phyloP scores from a whole-genome alignment of 306 rosid species.

The Cicer cuneatum region DNA sequence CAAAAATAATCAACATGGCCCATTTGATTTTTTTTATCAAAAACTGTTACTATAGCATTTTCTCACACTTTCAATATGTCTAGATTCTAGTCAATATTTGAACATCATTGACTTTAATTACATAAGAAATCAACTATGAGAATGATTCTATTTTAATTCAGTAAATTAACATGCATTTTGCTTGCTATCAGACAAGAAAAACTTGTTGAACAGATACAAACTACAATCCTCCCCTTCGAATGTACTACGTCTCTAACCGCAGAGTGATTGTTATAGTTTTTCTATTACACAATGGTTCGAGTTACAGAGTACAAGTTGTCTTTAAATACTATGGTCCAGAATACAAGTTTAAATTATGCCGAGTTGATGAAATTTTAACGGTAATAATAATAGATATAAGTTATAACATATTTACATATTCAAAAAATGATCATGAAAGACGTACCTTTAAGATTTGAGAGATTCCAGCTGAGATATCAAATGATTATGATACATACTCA shows the following conservation, averaged over 20 bases:
- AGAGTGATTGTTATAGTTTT: too few species aligned
- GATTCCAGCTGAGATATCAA: too few species aligned
- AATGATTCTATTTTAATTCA: conserved; percentile 24
- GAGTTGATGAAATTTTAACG: too few species aligned
- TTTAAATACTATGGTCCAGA: too few species aligned
- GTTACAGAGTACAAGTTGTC: too few species aligned
- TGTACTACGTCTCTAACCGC: background rate
- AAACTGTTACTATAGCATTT: conserved; percentile 8
- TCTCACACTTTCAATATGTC: conserved; percentile 9
- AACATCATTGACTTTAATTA: conserved; percentile 28
- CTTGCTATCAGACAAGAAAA: conserved; percentile 24
- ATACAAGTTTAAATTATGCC: too few species aligned
- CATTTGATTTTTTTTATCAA: background rate
- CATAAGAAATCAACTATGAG: conserved; percentile 24
- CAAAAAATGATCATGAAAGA: too few species aligned
- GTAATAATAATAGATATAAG: too few species aligned
- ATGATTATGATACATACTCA: too few species aligned
- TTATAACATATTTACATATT: too few species aligned
- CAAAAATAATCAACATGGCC: conserved; percentile 19
- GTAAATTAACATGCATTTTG: background rate
- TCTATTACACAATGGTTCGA: too few species aligned
- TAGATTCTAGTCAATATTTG: conserved; percentile 10
- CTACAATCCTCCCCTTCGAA: background rate
- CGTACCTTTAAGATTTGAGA: too few species aligned
- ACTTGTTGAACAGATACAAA: background rate